Percentiles rank a stretch among this genome's conserved stretches.
phyloP scores from a whole-genome alignment of 495 filamentous ascomycete species.

The Barbatosphaeria neglecta region DNA sequence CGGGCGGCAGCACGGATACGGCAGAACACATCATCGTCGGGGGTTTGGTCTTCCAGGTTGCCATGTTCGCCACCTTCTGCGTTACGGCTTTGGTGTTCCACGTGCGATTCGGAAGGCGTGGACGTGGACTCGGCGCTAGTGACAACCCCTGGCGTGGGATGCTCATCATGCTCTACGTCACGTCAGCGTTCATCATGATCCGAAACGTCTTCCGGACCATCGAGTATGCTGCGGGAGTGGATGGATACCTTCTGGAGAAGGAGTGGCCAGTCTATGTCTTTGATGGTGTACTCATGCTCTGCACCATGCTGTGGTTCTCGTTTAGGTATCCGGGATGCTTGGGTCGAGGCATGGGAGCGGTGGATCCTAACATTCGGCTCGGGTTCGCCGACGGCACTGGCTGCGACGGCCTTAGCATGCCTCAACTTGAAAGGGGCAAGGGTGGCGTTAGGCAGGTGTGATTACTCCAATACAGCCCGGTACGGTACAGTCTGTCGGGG shows the following conservation, averaged over 20 bases:
- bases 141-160: conserved; percentile 32
- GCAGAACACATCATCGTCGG: conserved; percentile 32
- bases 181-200: conserved; percentile 43
- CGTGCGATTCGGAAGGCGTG: background rate
- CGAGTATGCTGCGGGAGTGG: conserved; percentile 45
- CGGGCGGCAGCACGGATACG: conserved; percentile 5
- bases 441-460: too few species aligned
- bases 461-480: too few species aligned
- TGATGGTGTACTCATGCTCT: conserved; percentile 47
- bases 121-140: background rate
- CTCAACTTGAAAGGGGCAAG: too few species aligned
- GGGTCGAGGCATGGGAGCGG: too few species aligned
- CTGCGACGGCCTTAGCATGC: too few species aligned
- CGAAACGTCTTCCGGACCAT: conserved; percentile 48
- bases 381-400: too few species aligned
- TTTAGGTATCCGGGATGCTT: too few species aligned
- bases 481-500: too few species aligned
- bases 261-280: conserved; percentile 54
- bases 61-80: conserved; percentile 39
- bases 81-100: conserved; percentile 27
- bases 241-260: conserved; percentile 33
- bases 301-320: conserved; percentile 37
- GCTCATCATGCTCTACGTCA: conserved; percentile 39
- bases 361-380: too few species aligned
- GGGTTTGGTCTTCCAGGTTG: conserved; percentile 33